These are phyloP conservation scores for Penicillium janthinellum DNA, from an alignment of 2,329 filamentous ascomycete genomes.

Conservation along the genomic window DNA sequence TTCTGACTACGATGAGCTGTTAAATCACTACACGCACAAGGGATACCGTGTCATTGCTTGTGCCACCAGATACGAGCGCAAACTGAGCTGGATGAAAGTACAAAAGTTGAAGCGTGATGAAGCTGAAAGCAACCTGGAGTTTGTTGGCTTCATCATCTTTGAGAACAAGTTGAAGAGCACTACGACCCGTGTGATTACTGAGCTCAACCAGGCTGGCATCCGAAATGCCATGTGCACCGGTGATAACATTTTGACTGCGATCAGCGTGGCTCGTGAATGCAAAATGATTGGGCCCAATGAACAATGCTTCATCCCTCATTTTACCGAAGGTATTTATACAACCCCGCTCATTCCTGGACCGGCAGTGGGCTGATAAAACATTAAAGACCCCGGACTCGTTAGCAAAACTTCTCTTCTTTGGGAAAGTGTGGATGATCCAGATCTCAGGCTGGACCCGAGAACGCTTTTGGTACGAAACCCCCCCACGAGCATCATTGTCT, in stretches of 20 bases:
- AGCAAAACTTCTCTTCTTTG: conserved; percentile 74
- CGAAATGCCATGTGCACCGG: conserved; percentile 95
- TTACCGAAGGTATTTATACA: conserved; percentile 65
- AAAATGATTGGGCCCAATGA: conserved; percentile 76
- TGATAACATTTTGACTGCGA: conserved; percentile 95
- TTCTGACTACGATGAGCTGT: conserved; percentile 81
- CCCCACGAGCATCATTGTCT: not conserved
- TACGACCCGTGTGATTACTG: conserved; percentile 77
- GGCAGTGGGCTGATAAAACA: conserved; percentile 6
- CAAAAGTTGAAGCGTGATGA: conserved; percentile 90
- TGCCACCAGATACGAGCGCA: conserved; percentile 83
- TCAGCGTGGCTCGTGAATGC: conserved; percentile 92
- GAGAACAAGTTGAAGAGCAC: conserved; percentile 96
- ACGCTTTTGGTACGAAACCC: conserved; percentile 64
- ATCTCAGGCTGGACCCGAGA: conserved; percentile 74
- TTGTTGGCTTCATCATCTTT: conserved; percentile 96
- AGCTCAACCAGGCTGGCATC: conserved; percentile 81
- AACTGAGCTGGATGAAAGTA: conserved; percentile 88
- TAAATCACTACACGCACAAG: conserved; percentile 90
- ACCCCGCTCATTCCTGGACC: conserved; percentile 5
- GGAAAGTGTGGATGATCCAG: conserved; percentile 91
- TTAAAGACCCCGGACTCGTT: conserved; percentile 68
- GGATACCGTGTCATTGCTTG: conserved; percentile 97
- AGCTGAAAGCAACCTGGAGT: conserved; percentile 80
- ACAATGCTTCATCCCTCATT: conserved; percentile 91